Percentiles rank a stretch among this genome's conserved stretches.
These are phyloP conservation scores for Andrographis paniculata DNA, from an alignment of 305 asterid species.

Conservation along the genomic window DNA sequence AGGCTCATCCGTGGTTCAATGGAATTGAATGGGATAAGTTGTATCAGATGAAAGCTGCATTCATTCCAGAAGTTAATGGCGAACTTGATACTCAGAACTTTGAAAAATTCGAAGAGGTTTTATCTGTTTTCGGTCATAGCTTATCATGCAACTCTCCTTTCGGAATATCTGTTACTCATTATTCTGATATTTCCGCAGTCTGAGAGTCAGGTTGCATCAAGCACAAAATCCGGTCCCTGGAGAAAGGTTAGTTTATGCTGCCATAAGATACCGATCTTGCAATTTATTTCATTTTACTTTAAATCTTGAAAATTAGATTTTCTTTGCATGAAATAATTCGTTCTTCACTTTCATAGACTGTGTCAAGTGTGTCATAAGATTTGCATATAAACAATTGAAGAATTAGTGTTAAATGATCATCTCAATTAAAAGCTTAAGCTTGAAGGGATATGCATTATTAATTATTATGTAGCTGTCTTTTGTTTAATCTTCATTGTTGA, in stretches of 20 bases:
- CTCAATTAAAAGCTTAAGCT: no score
- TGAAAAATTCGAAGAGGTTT: conserved; percentile 88
- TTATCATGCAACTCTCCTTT: conserved; percentile 7
- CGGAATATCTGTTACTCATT: conserved; percentile 10
- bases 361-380: no score
- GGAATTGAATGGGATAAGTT: conserved; percentile 68
- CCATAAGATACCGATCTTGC: not conserved
- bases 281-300: not conserved
- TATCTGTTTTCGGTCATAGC: conserved; percentile 17
- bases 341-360: no score
- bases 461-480: no score
- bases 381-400: no score
- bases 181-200: conserved; percentile 32
- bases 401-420: no score
- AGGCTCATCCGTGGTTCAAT: conserved; percentile 86
- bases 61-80: conserved; percentile 73
- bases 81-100: conserved; percentile 86
- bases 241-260: conserved; percentile 55
- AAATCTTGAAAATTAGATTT: not conserved
- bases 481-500: conserved; percentile 18
- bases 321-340: not conserved
- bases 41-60: conserved; percentile 82
- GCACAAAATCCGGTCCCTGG: conserved; percentile 86
- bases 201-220: conserved; percentile 42
- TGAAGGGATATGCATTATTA: no score